These are phyloP conservation scores for Kalaharituber pfeilii DNA, from an alignment of 2,329 filamentous ascomycete genomes.

Conservation along the genomic window DNA sequence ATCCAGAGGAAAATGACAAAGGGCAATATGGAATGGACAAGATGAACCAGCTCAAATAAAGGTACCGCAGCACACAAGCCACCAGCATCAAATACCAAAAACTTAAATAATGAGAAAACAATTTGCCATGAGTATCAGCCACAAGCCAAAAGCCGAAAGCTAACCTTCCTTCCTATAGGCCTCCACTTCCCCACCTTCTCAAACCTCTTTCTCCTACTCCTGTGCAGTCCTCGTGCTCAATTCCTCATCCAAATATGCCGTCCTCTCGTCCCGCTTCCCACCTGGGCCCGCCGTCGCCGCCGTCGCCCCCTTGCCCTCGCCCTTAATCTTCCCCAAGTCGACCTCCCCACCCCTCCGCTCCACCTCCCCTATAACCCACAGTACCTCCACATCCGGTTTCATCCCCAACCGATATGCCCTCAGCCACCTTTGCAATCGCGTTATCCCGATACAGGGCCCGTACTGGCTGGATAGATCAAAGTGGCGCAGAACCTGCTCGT, in stretches of 20 bases:
- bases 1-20: too few species aligned
- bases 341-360: conserved; percentile 26
- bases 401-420: conserved; percentile 67
- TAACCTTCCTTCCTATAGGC: too few species aligned
- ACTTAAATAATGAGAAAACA: too few species aligned
- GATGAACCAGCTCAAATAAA: too few species aligned
- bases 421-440: conserved; percentile 69
- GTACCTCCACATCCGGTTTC: conserved; percentile 75
- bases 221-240: not conserved
- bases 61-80: too few species aligned
- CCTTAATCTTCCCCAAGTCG: conserved; percentile 2
- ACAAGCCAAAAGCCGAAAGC: too few species aligned
- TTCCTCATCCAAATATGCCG: not conserved
- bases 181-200: not conserved
- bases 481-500: conserved; percentile 77
- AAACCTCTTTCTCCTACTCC: not conserved
- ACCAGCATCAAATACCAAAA: too few species aligned
- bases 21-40: too few species aligned
- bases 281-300: conserved; percentile 2
- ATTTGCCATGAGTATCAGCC: too few species aligned
- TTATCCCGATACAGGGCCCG: conserved; percentile 76
- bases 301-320: not conserved
- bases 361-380: conserved; percentile 65
- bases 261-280: conserved; percentile 3
- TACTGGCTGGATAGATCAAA: conserved; percentile 87